Percentiles rank a stretch among this genome's conserved stretches.
Conservation (phyloP, 805 yeast genomes). For the Lipomyces anomalus region DNA sequence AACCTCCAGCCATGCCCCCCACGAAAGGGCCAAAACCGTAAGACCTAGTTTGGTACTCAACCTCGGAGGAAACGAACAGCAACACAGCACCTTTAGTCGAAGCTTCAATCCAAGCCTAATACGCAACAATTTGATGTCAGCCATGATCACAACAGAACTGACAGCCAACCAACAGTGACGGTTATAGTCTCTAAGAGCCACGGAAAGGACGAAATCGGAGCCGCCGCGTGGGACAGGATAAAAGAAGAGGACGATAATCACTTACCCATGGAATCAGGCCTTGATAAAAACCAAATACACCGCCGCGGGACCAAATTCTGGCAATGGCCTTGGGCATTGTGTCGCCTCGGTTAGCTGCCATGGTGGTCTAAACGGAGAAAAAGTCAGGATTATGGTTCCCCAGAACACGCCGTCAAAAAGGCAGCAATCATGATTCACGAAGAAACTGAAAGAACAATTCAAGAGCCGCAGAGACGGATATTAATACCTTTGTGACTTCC, state of each 20-base stretch:
- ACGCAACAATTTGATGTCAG: no score
- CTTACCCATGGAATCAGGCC: slow-evolving; percentile 89
- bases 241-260: not conserved
- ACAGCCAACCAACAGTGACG: not conserved
- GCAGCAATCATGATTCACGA: no score
- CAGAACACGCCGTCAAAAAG: no score
- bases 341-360: slow-evolving; percentile 91
- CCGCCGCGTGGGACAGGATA: not conserved
- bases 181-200: not conserved
- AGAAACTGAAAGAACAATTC: not conserved
- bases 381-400: no score
- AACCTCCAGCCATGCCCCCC: slow-evolving; percentile 93
- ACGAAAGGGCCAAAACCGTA: slow-evolving; percentile 66
- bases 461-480: not conserved
- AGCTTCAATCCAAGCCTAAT: slow-evolving; percentile 90
- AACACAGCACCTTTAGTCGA: slow-evolving; percentile 98
- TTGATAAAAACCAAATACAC: slow-evolving; percentile 86
- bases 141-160: no score
- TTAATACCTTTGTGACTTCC: slow-evolving; percentile 61
- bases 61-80: slow-evolving; percentile 85
- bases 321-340: slow-evolving; percentile 60
- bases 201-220: not conserved
- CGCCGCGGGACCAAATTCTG: slow-evolving; percentile 90
- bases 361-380: slow-evolving; percentile 74
- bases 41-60: slow-evolving; percentile 62